A percentile compares a stretch with the other conserved stretches of the same genome.
These are phyloP conservation scores for Ophiostoma angusticollis DNA, from an alignment of 2,329 filamentous ascomycete species.

Conservation along the genomic window DNA sequence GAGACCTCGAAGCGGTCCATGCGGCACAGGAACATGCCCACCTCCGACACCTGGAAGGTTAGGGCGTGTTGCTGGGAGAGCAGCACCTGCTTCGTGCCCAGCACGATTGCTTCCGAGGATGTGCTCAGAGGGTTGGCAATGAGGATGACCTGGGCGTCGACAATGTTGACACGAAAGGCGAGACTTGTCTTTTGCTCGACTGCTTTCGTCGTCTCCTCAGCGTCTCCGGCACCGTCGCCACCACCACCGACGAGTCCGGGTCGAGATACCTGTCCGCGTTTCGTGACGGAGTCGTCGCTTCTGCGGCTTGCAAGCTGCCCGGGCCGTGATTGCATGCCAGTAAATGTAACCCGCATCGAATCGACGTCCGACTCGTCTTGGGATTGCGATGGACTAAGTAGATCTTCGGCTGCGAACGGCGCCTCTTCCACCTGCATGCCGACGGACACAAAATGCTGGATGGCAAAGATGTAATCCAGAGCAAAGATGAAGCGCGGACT, in stretches of 20 bases:
- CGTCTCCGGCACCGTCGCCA: slow-evolving; percentile 5
- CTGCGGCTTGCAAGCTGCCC: slow-evolving; percentile 14
- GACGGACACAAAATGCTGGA: slow-evolving; percentile 69
- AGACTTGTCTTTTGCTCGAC: slow-evolving; percentile 48
- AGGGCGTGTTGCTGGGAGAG: slow-evolving; percentile 88
- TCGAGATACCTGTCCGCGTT: not conserved
- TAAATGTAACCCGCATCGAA: slow-evolving; percentile 37
- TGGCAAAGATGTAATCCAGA: slow-evolving; percentile 83
- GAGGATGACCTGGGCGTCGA: slow-evolving; percentile 91
- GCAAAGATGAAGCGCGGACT: slow-evolving; percentile 92
- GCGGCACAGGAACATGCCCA: slow-evolving; percentile 96
- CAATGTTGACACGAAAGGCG: slow-evolving; percentile 83
- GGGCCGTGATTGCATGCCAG: slow-evolving; percentile 23
- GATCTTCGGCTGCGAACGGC: slow-evolving; percentile 28
- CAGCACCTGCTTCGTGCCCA: slow-evolving; percentile 86
- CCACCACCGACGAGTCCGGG: slow-evolving; percentile 4
- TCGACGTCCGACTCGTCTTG: slow-evolving; percentile 47
- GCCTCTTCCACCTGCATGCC: slow-evolving; percentile 54
- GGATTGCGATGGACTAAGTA: slow-evolving; percentile 42
- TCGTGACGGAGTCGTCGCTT: not conserved
- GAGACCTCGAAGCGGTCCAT: slow-evolving; percentile 97
- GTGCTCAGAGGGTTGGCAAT: slow-evolving; percentile 87
- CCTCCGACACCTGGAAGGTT: slow-evolving; percentile 82
- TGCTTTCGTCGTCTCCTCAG: slow-evolving; percentile 1
- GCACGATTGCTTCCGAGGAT: slow-evolving; percentile 88